Evolutionary conservation across 495 filamentous ascomycete species (phyloP).

Genomic region (Talaromyces ruber): DNA sequence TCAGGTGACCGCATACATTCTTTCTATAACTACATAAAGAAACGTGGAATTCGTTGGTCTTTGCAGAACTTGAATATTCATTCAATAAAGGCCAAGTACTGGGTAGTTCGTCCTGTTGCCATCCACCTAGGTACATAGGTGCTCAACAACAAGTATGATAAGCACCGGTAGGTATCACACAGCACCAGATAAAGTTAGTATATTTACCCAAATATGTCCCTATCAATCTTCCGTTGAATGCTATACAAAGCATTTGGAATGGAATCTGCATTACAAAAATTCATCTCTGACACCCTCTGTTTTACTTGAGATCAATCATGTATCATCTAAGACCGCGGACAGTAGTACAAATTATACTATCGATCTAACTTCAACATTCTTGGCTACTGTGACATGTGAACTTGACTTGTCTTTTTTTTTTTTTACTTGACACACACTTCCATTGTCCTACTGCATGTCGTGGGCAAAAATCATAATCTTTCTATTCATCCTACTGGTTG

Average conservation of each 20-base stretch:
- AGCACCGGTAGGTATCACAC: too few relatives aligned
- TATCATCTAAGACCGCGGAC: neutral
- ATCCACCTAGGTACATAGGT: too few relatives aligned
- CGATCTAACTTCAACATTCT: neutral
- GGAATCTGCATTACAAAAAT: neutral
- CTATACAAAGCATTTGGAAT: neutral
- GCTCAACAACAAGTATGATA: too few relatives aligned
- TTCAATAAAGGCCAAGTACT: neutral
- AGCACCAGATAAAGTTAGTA: neutral
- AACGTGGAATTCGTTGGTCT: too few relatives aligned
- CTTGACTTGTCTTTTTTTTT: neutral
- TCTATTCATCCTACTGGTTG: too few relatives aligned
- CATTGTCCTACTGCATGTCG: neutral
- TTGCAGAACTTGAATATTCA: too few relatives aligned
- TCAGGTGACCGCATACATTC: neutral
- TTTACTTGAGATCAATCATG: neutral
- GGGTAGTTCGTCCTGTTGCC: too few relatives aligned
- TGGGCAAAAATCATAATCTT: neutral
- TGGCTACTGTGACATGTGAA: neutral
- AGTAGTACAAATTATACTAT: neutral
- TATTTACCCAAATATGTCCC: neutral
- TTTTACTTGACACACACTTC: neutral
- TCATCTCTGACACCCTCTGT: neutral
- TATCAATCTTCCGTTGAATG: neutral
- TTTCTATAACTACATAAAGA: too few relatives aligned